Evolutionary conservation across 2,329 filamentous ascomycete genomes (phyloP), one percentile per base, ranked within the genome.

Genomic region (Ilyonectria destructans): DNA sequence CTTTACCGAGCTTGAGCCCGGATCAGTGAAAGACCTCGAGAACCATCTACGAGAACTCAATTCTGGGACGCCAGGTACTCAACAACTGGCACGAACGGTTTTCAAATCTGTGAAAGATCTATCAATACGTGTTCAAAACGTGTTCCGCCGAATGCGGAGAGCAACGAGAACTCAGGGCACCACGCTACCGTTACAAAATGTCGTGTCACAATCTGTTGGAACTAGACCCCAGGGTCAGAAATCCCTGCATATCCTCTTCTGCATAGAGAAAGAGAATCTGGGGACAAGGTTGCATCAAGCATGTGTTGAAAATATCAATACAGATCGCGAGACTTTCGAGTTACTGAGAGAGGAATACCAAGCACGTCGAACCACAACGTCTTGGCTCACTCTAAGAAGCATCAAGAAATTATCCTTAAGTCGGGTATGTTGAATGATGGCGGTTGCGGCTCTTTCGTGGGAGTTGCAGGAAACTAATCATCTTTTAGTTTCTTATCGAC

Each of bases 261-360:
- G 51, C 51, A 54, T 54, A 8, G n/a, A 54, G 29, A 54, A 54
- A 35, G 51, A 54, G 31, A n/a, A 29, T 13, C 4, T 35, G 19
- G 43, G 43, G 1, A 8, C 31, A 19, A 37, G 26, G 13, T 17
- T 54, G 15, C 7, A 54, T 29, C 9, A 54, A 54, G 31, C 19
- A 37, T 29, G 51, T 19, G 17, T 54, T 6, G 15, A 37, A 21
- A 19, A 31, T 54, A n/a, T 46, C 43, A 23, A 13, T 12, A 46
- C 43, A 1, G 19, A 46, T 46, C 4, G n/a, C 4, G 43, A 23
- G 31, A 15, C 35, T 8, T 37, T 54, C 31, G 0, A 33, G 3
- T 54, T 54, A 1, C 31, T 54, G 4, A 29, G n/a, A 8, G 3
- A 12, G 8, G 6, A 54, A 2, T 54, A 54, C 31, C 12, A 35